Evolutionary conservation across 257 asterid species (phyloP), one percentile per base, ranked within the genome.

Genomic region (Salvia rosmarinus): DNA sequence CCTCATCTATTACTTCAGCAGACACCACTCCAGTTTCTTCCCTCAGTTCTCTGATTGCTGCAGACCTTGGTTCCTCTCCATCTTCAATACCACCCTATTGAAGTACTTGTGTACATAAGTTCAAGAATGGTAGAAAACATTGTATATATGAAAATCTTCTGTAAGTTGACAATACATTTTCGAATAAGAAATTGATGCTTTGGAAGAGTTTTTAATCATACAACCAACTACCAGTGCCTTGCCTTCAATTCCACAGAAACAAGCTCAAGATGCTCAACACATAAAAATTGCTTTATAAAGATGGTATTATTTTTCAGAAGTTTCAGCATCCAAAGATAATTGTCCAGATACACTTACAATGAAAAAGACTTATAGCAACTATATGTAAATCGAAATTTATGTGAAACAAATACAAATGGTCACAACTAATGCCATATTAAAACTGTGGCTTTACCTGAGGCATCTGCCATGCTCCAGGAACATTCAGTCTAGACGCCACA

Each of bases 381-480:
- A 57, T 59, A n/a, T 23, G 21, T 2, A 4, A 57, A 59, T 30
- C 42, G 67, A 52, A 64, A 50, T 23, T 3, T 12, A 11, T 23
- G 35, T 2, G 12, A 57, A 59, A 40, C n/a, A 62, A 67, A 55
- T 17, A 64, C 40, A 54, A 39, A 11, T n/a, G 20, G 34, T 4
- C 8, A 34, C 43, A 50, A 50, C 2, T 32, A 7, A 49, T 56
- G 14, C 14, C 25, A 17, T 42, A 5, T 12, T 25, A 17, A 52
- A 65, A 71, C 17, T 21, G 70, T 51, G 66, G 50, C 32, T 60
- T 80, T 83, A 90, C 98, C 98, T 94, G 98, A 67, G 98, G 97
- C 98, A 94, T 94, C 84, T 94, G 98, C 98, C 98, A 94, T 50
- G 98, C 98, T 82, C 98, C 97, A 39, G 98, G 98, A 75, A 94